A percentile compares a stretch with the other conserved stretches of the same genome.
These are phyloP conservation scores for Amanita inopinata DNA, from an alignment of 768 basidiomycete species.

Conservation along the genomic window DNA sequence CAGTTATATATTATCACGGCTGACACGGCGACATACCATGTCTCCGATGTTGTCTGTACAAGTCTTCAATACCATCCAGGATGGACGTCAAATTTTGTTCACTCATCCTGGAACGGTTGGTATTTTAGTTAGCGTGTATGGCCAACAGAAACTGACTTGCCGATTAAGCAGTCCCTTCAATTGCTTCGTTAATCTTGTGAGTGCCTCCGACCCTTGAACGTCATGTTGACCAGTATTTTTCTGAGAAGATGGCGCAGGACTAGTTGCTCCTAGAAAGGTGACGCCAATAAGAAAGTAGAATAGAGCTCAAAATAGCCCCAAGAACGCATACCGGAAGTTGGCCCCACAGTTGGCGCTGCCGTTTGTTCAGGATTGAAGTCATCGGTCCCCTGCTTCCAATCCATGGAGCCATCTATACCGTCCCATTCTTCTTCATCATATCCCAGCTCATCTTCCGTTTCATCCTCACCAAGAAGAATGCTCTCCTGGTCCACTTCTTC, in stretches of 20 bases:
- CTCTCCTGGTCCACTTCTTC: constrained; percentile 4
- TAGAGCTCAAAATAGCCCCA: too few species aligned
- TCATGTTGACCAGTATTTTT: constrained; percentile 28
- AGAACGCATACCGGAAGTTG: constrained; percentile 5
- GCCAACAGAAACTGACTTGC: constrained; percentile 26
- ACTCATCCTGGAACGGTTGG: constrained; percentile 50
- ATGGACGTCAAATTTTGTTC: constrained; percentile 82
- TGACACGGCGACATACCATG: constrained; percentile 45
- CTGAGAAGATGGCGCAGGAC: constrained; percentile 80
- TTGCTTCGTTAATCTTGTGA: constrained; percentile 57
- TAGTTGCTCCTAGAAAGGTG: constrained; percentile 21
- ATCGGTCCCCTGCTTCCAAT: constrained; percentile 2
- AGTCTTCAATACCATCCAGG: constrained; percentile 59
- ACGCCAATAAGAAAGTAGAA: constrained; percentile 1
- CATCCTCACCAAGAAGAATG: constrained; percentile 2
- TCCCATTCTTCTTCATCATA: constrained; percentile 24
- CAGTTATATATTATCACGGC: not conserved
- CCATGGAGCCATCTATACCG: constrained; percentile 22
- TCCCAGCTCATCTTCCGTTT: constrained; percentile 14
- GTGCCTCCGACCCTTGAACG: constrained; percentile 26
- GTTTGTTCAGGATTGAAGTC: not conserved
- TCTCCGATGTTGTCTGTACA: constrained; percentile 68
- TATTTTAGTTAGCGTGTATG: not conserved
- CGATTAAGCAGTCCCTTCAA: constrained; percentile 85
- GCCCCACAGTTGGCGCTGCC: constrained; percentile 12